phyloP scores from a whole-genome alignment of 257 asterid genomes.

The Nicotiana knightiana region DNA sequence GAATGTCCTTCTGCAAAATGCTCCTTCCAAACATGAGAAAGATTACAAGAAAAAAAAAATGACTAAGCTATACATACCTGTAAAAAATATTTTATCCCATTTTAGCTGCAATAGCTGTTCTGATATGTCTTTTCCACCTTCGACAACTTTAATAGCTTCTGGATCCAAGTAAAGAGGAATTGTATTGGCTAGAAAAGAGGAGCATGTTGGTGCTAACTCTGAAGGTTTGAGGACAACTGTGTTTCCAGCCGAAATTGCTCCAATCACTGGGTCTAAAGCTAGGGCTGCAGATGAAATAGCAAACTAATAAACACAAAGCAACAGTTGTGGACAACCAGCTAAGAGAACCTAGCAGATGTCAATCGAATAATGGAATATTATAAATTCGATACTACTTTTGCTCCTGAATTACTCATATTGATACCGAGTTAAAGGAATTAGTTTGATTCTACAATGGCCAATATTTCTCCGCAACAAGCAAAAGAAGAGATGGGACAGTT shows the following conservation, averaged over 20 bases:
- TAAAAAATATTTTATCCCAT: conserved; percentile 95
- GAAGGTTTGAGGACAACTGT: conserved; percentile 67
- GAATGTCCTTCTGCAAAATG: not conserved
- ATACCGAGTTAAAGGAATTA: not conserved
- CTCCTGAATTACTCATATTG: not conserved
- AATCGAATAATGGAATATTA: not conserved
- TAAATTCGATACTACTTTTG: not conserved
- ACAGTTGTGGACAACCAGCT: conserved; percentile 3
- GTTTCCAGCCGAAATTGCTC: conserved; percentile 94
- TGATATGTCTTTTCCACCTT: conserved; percentile 66
- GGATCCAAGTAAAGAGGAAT: conserved; percentile 71
- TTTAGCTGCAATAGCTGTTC: conserved; percentile 53
- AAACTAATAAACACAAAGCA: not conserved
- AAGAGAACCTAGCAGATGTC: not conserved
- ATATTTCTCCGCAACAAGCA: not conserved
- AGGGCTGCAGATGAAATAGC: conserved; percentile 43
- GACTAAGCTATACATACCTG: conserved; percentile 53
- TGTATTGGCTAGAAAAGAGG: conserved; percentile 47
- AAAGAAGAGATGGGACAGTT: not conserved
- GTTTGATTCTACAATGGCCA: not conserved
- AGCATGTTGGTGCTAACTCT: conserved; percentile 73
- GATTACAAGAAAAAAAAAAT: not conserved
- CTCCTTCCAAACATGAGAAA: not conserved
- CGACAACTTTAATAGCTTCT: conserved; percentile 57
- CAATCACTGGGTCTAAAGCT: conserved; percentile 68